phyloP scores from a whole-genome alignment of 805 yeast genomes.

The Candida dajiaensis region DNA sequence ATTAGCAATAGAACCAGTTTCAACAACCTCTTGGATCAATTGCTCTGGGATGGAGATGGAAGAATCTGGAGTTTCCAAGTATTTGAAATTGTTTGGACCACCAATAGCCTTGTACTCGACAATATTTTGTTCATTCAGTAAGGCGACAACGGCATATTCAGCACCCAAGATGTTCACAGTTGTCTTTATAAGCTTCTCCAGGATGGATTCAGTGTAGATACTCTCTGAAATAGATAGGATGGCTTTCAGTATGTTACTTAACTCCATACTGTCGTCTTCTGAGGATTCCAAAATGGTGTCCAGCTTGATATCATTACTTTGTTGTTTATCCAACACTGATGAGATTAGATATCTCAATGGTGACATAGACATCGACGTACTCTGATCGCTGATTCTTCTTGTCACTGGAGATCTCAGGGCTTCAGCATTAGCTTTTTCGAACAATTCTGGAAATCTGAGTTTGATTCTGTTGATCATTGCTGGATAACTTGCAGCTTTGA shows the following conservation, averaged over 20 bases:
- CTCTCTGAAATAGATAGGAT: conserved; percentile 47
- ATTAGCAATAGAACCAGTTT: conserved; percentile 31
- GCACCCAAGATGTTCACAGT: conserved; percentile 34
- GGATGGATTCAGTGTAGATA: conserved; percentile 31
- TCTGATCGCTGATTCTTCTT: conserved; percentile 10
- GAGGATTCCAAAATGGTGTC: conserved; percentile 2
- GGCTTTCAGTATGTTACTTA: conserved; percentile 35
- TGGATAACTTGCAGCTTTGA: conserved; percentile 26
- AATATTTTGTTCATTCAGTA: conserved; percentile 24
- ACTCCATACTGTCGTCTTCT: conserved; percentile 10
- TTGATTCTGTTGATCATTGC: conserved; percentile 23
- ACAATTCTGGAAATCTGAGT: conserved; percentile 25
- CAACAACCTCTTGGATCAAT: conserved; percentile 33
- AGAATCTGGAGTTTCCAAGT: conserved; percentile 36
- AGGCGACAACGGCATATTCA: conserved; percentile 28
- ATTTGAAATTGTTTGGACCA: conserved; percentile 27
- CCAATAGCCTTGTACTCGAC: conserved; percentile 28
- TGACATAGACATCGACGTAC: conserved; percentile 11
- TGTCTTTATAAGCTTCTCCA: conserved; percentile 33
- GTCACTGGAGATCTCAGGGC: conserved; percentile 22
- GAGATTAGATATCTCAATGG: conserved; percentile 26
- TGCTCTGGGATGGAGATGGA: conserved; percentile 39
- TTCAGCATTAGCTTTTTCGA: conserved; percentile 20
- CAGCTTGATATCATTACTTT: neutral
- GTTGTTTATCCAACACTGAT: conserved; percentile 22